These are phyloP conservation scores for Arctium minus DNA, from an alignment of 129 eudicot species.

Conservation along the genomic window DNA sequence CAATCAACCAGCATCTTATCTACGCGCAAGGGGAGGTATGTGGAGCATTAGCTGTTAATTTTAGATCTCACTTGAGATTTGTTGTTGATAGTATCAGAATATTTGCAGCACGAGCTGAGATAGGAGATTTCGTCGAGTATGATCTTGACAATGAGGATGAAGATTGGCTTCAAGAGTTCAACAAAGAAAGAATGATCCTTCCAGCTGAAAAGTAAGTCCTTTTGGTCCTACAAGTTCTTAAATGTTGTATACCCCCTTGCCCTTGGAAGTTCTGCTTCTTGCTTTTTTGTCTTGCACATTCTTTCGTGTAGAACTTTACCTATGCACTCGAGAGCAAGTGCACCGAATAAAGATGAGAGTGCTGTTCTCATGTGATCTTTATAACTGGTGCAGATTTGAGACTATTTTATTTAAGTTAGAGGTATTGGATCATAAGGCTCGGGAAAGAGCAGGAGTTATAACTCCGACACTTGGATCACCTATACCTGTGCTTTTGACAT, in stretches of 20 bases:
- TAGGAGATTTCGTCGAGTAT: slow-evolving; percentile 92
- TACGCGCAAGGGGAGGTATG: slow-evolving; percentile 94
- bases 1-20: slow-evolving; percentile 81
- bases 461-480: slow-evolving; percentile 83
- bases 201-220: slow-evolving; percentile 62
- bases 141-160: slow-evolving; percentile 98
- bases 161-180: slow-evolving; percentile 86
- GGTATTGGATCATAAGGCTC: slow-evolving; percentile 88
- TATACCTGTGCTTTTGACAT: slow-evolving; percentile 74
- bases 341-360: neutral
- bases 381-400: slow-evolving; percentile 60
- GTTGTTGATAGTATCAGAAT: slow-evolving; percentile 1
- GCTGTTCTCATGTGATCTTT: slow-evolving; percentile 16
- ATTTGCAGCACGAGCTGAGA: slow-evolving; percentile 73
- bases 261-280: neutral
- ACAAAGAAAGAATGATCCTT: slow-evolving; percentile 55
- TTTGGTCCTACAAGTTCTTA: neutral
- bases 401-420: slow-evolving; percentile 71
- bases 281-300: neutral
- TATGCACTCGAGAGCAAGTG: neutral
- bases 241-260: neutral
- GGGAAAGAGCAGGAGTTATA: slow-evolving; percentile 94
- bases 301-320: neutral
- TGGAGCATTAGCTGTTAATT: neutral
- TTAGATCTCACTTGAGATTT: neutral